A percentile compares a stretch with the other conserved stretches of the same genome.
phyloP scores from a whole-genome alignment of 208 protist genomes.

The Trypanosoma melophagium region DNA sequence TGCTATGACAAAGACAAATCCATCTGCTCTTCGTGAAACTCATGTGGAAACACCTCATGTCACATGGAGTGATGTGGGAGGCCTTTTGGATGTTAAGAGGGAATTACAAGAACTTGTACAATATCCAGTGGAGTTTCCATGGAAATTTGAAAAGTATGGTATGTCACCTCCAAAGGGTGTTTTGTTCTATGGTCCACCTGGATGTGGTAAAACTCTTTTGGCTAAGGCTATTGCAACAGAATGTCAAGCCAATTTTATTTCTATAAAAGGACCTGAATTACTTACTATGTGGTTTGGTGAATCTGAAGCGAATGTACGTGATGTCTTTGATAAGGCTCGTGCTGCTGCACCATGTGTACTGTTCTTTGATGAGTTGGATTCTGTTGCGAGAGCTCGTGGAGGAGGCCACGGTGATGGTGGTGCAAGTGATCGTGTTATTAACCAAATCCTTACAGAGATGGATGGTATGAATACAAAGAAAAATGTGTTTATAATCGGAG shows the following conservation, averaged over 20 bases:
- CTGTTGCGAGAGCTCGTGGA: slow-evolving; percentile 98
- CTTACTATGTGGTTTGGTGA: slow-evolving; percentile 99
- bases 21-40: slow-evolving; percentile 99
- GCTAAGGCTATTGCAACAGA: slow-evolving; percentile 98
- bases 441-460: slow-evolving; percentile 99
- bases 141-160: slow-evolving; percentile 99
- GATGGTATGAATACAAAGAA: slow-evolving; percentile 99
- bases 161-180: slow-evolving; percentile 98
- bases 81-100: slow-evolving; percentile 97
- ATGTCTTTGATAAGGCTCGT: slow-evolving; percentile 99
- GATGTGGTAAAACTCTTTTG: slow-evolving; percentile 99
- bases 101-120: slow-evolving; percentile 99
- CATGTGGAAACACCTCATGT: slow-evolving; percentile 99
- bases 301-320: slow-evolving; percentile 99
- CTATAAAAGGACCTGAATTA: slow-evolving; percentile 99
- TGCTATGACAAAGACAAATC: slow-evolving; percentile 96
- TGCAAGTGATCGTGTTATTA: slow-evolving; percentile 99
- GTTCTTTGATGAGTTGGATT: slow-evolving; percentile 99
- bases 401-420: slow-evolving; percentile 95
- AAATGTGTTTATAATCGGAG: slow-evolving; percentile 99
- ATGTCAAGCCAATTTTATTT: slow-evolving; percentile 99
- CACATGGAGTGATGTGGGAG: slow-evolving; percentile 99
- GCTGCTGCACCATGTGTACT: slow-evolving; percentile 99
- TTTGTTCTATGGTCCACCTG: slow-evolving; percentile 98
- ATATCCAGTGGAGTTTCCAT: slow-evolving; percentile 99